A percentile compares a stretch with the other conserved stretches of the same genome.
These are phyloP conservation scores for Blastobotrys niveus DNA, from an alignment of 1,139 yeast species.

Conservation along the genomic window DNA sequence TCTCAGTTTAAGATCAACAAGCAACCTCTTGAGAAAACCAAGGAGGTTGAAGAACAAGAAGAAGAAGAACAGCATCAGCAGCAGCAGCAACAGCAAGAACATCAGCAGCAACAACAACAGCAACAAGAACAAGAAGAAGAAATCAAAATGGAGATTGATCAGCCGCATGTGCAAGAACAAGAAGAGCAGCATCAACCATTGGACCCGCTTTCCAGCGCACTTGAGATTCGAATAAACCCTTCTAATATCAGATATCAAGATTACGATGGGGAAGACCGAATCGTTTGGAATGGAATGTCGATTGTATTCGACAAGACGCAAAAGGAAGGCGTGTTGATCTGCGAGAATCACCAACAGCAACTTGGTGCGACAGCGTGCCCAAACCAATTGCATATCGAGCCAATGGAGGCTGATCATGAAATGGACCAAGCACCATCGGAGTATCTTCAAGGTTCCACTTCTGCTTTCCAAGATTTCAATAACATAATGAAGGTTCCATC, in stretches of 20 bases:
- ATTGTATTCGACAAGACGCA: conserved; percentile 3
- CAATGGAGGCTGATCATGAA: too few relatives aligned
- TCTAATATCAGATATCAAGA: conserved; percentile 1
- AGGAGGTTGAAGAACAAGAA: too few relatives aligned
- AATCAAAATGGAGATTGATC: too few relatives aligned
- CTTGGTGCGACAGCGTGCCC: too few relatives aligned
- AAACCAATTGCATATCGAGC: too few relatives aligned
- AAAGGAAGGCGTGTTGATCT: conserved; percentile 6
- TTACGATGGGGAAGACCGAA: not conserved
- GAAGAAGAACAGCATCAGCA: not conserved
- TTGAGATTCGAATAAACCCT: conserved; percentile 9
- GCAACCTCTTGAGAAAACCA: not conserved
- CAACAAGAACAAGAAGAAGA: too few relatives aligned
- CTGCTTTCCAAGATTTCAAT: too few relatives aligned
- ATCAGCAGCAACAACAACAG: not conserved
- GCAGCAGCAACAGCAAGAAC: too few relatives aligned
- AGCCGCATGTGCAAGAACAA: not conserved
- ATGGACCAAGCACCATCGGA: too few relatives aligned
- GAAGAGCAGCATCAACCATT: not conserved
- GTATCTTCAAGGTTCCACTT: too few relatives aligned
- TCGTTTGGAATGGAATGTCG: not conserved
- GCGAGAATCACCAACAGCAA: not conserved
- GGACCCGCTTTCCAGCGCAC: not conserved
- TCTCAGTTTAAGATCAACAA: not conserved
- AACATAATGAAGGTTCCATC: too few relatives aligned